These are phyloP conservation scores for Silene latifolia DNA, from an alignment of 148 eudicot species.

Conservation along the genomic window DNA sequence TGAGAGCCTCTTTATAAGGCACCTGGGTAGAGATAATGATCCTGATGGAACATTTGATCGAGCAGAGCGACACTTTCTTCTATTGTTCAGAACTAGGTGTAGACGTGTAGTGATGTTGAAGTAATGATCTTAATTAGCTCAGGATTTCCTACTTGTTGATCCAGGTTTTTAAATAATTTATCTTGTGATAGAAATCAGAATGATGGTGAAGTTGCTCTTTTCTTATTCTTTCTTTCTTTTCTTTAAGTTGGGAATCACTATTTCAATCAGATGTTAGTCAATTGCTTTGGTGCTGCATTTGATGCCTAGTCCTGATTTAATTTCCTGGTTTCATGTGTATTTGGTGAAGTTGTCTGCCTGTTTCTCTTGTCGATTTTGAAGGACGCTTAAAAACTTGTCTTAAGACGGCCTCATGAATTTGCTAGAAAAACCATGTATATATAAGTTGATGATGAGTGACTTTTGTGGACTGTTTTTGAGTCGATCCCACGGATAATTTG, in stretches of 20 bases:
- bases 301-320: not conserved
- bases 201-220: not conserved
- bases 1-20: not conserved
- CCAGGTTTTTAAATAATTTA: not conserved
- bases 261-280: not conserved
- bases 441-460: too few relatives aligned
- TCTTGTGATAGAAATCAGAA: not conserved
- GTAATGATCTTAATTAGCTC: not conserved
- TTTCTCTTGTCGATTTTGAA: not conserved
- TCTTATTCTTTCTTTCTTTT: too few relatives aligned
- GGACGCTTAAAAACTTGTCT: too few relatives aligned
- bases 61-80: not conserved
- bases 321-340: not conserved
- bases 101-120: not conserved
- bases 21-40: not conserved
- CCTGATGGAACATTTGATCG: not conserved
- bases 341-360: not conserved
- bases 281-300: constrained; percentile 8
- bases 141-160: not conserved
- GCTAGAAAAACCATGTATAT: too few relatives aligned
- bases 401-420: too few relatives aligned
- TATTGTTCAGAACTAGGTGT: not conserved
- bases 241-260: not conserved
- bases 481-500: too few relatives aligned
- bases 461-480: too few relatives aligned